Conservation (phyloP, 257 asterid genomes). For the Striga asiatica region DNA sequence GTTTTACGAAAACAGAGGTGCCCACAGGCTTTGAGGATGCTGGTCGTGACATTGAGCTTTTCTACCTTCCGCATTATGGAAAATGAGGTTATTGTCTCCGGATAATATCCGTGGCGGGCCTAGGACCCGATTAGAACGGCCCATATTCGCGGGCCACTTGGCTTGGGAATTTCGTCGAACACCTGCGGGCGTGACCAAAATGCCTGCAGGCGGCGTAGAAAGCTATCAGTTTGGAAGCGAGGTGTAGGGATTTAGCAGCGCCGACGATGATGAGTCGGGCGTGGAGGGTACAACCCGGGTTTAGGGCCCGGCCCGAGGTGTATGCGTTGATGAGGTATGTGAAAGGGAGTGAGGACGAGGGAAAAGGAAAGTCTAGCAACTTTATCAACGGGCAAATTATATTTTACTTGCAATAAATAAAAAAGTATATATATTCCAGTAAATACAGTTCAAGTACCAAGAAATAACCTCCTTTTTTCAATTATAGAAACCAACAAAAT, state of each 20-base stretch:
- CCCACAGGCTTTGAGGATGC: slow-evolving; percentile 67
- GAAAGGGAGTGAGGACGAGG: slow-evolving; percentile 24
- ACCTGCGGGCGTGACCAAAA: slow-evolving; percentile 29
- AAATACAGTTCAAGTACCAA: no score
- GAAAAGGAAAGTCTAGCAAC: not conserved
- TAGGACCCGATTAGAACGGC: slow-evolving; percentile 44
- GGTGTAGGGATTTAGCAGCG: slow-evolving; percentile 21
- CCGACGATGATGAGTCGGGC: slow-evolving; percentile 47
- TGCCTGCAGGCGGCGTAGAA: slow-evolving; percentile 35
- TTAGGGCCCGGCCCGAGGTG: slow-evolving; percentile 25
- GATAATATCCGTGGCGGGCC: slow-evolving; percentile 39
- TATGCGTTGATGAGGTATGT: slow-evolving; percentile 27
- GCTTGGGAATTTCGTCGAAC: slow-evolving; percentile 55
- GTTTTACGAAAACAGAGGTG: slow-evolving; percentile 33
- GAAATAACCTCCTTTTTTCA: no score
- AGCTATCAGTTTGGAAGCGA: slow-evolving; percentile 38
- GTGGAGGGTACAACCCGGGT: slow-evolving; percentile 39
- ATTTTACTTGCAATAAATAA: not conserved
- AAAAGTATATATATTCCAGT: not conserved
- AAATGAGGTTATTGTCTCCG: slow-evolving; percentile 37
- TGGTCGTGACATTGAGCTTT: slow-evolving; percentile 35
- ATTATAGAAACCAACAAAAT: no score
- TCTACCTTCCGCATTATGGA: slow-evolving; percentile 30
- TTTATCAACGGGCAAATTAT: not conserved
- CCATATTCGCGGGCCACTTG: slow-evolving; percentile 64